Percentiles rank a stretch among this genome's conserved stretches.
These are phyloP conservation scores for Penicillium soppii DNA, from an alignment of 495 filamentous ascomycete genomes.

Conservation along the genomic window DNA sequence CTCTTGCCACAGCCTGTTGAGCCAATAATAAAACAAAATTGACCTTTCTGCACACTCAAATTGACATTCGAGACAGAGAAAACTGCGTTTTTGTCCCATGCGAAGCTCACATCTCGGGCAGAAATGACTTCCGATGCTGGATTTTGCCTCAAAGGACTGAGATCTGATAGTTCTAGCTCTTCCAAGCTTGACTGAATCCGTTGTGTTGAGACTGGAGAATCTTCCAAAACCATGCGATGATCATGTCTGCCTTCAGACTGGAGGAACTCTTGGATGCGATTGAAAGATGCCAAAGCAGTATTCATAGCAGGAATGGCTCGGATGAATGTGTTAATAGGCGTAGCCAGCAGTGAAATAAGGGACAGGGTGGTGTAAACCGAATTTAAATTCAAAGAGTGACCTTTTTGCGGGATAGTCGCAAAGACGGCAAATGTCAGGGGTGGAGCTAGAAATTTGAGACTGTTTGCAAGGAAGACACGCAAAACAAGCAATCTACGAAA, in stretches of 20 bases:
- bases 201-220: no score
- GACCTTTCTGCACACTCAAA: not conserved
- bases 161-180: no score
- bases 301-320: slow-evolving; percentile 12
- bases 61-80: not conserved
- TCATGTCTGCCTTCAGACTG: slow-evolving; percentile 10
- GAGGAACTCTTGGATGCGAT: slow-evolving; percentile 14
- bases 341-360: slow-evolving; percentile 4
- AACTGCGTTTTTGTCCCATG: no score
- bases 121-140: no score
- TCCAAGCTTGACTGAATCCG: no score
- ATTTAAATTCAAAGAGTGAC: not conserved
- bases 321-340: slow-evolving; percentile 10
- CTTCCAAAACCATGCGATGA: no score
- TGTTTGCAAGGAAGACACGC: no score
- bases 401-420: not conserved
- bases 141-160: no score
- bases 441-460: not conserved
- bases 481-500: no score
- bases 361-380: slow-evolving; percentile 6
- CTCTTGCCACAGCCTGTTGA: slow-evolving; percentile 51
- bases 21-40: slow-evolving; percentile 10
- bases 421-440: not conserved
- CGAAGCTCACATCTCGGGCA: no score
- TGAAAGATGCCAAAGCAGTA: slow-evolving; percentile 7